A percentile compares a stretch with the other conserved stretches of the same genome.
These are phyloP conservation scores for Massarina eburnea DNA, from an alignment of 2,329 filamentous ascomycete genomes.

Conservation along the genomic window DNA sequence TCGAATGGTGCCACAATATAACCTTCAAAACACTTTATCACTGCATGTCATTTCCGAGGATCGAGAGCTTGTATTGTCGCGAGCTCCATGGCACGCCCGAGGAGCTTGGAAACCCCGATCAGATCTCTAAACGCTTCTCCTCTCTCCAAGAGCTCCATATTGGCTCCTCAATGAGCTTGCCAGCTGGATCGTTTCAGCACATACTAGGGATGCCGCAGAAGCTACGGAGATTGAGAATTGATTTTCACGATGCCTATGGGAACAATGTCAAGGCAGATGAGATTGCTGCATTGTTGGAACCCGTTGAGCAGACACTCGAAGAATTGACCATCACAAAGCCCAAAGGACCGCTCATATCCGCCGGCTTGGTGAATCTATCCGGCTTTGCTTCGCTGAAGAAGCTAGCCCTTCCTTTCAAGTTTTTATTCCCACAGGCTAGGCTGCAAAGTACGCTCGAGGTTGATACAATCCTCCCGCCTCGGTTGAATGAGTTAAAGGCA, in stretches of 20 bases:
- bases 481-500: slow-evolving; percentile 1
- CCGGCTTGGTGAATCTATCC: neutral
- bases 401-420: slow-evolving; percentile 3
- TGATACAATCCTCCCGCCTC: neutral
- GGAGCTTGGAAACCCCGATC: neutral
- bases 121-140: neutral
- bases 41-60: slow-evolving; percentile 6
- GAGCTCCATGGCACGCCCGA: slow-evolving; percentile 1
- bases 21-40: neutral
- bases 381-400: slow-evolving; percentile 2
- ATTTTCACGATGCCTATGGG: neutral
- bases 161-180: neutral
- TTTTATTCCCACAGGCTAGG: neutral
- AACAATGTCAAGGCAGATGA: neutral
- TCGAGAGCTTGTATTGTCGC: slow-evolving; percentile 4
- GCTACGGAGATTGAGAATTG: slow-evolving; percentile 2
- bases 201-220: neutral
- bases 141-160: slow-evolving; percentile 5
- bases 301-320: slow-evolving; percentile 4
- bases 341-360: neutral
- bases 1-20: slow-evolving; percentile 12
- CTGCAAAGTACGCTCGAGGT: neutral
- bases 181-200: neutral
- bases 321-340: slow-evolving; percentile 1
- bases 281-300: slow-evolving; percentile 2